Evolutionary conservation across 805 yeast genomes (phyloP).

Genomic region (Saturnispora besseyi): DNA sequence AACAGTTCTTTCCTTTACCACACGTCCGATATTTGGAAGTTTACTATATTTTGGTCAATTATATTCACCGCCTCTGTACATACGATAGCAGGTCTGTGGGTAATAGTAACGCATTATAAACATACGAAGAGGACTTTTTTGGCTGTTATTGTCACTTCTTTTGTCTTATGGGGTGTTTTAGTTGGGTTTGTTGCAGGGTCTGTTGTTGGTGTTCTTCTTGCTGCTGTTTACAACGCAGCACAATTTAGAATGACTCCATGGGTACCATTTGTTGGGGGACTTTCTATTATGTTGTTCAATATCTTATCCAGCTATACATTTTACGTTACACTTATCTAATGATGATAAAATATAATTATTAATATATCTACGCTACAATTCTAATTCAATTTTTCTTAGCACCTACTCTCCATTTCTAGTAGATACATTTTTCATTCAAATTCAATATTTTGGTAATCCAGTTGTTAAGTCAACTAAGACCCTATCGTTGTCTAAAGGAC

Average conservation of each 20-base stretch:
- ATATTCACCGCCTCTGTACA: constrained; percentile 60
- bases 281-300: constrained; percentile 58
- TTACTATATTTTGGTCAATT: constrained; percentile 75
- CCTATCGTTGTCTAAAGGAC: constrained; percentile 59
- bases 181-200: constrained; percentile 71
- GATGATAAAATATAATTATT: background rate
- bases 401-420: background rate
- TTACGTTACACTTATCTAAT: constrained; percentile 4
- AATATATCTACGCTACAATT: background rate
- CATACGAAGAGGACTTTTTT: constrained; percentile 23
- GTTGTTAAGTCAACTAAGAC: constrained; percentile 45
- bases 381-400: background rate
- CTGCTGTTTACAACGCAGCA: constrained; percentile 72
- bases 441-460: constrained; percentile 47
- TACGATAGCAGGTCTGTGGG: constrained; percentile 52
- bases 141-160: constrained; percentile 36
- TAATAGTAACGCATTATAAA: constrained; percentile 42
- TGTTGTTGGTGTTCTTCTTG: constrained; percentile 63
- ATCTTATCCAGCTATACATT: constrained; percentile 59
- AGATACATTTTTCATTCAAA: no score
- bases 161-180: constrained; percentile 44
- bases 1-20: constrained; percentile 55
- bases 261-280: constrained; percentile 83
- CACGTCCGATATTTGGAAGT: constrained; percentile 67
- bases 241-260: constrained; percentile 86